phyloP scores from a whole-genome alignment of 345 rosid species.

The Arabis hirsuta region DNA sequence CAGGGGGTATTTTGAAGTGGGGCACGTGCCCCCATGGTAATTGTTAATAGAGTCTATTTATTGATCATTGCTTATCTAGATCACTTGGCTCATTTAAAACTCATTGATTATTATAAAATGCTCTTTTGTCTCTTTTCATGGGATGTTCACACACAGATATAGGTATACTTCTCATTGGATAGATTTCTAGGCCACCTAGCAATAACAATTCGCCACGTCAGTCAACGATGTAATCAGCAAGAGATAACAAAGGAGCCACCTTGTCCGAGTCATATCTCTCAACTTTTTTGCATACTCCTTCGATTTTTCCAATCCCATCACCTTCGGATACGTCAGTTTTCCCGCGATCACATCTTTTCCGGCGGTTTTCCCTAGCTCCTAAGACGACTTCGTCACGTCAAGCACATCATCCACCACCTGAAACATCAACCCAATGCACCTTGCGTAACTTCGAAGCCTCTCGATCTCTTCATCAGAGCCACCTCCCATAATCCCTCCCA shows the following conservation, averaged over 20 bases:
- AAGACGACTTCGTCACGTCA: conserved; percentile 69
- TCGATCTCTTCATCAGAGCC: conserved; percentile 63
- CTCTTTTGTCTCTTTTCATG: too few relatives aligned
- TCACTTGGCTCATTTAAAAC: too few relatives aligned
- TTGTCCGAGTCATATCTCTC: conserved; percentile 55
- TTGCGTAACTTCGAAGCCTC: conserved; percentile 63
- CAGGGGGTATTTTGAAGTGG: too few relatives aligned
- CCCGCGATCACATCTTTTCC: conserved; percentile 75
- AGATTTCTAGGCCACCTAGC: background rate
- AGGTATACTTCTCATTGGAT: background rate
- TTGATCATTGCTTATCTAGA: too few relatives aligned
- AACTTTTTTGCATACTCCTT: conserved; percentile 55
- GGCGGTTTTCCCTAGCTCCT: conserved; percentile 73
- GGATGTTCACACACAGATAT: too few relatives aligned
- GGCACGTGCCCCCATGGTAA: too few relatives aligned
- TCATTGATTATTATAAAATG: too few relatives aligned
- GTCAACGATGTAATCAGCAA: conserved; percentile 58
- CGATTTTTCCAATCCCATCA: conserved; percentile 67
- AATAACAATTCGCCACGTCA: background rate
- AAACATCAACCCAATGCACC: conserved; percentile 64
- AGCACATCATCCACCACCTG: conserved; percentile 88
- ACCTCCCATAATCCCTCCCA: conserved; percentile 77
- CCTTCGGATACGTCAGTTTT: conserved; percentile 67
- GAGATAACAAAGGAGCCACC: conserved; percentile 67
- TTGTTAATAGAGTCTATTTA: too few relatives aligned